A percentile compares a stretch with the other conserved stretches of the same genome.
phyloP scores from a whole-genome alignment of 345 rosid species.

The Xanthoceras sorbifolium region DNA sequence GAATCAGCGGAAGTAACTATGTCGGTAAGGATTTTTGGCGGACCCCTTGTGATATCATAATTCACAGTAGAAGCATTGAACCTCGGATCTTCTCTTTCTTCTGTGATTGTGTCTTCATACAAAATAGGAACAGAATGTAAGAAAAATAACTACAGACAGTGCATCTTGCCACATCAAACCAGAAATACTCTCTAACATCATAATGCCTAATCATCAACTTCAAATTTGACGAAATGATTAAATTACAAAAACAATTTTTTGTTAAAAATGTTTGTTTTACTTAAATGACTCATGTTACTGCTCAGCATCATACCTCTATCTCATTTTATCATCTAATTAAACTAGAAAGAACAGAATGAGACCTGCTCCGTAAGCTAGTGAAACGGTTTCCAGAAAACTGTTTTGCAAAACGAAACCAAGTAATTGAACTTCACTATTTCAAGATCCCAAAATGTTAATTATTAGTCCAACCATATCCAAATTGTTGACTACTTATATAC shows the following conservation, averaged over 20 bases:
- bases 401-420: background rate
- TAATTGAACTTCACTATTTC: background rate
- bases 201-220: background rate
- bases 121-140: conserved; percentile 10
- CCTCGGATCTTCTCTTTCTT: conserved; percentile 28
- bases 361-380: background rate
- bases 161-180: background rate
- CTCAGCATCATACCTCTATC: background rate
- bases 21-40: conserved; percentile 6
- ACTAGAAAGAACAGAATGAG: background rate
- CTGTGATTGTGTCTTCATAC: conserved; percentile 18
- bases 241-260: background rate
- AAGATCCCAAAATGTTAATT: background rate
- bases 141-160: conserved; percentile 12
- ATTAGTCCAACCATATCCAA: conserved; percentile 1
- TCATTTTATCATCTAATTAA: background rate
- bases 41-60: conserved; percentile 21
- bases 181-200: background rate
- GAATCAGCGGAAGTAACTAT: conserved; percentile 21
- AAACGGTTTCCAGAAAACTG: background rate
- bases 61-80: conserved; percentile 22
- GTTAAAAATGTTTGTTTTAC: background rate
- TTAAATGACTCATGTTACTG: background rate
- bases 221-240: conserved; percentile 6
- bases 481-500: background rate